These are phyloP conservation scores for Mytilinidion resinicola DNA, from an alignment of 495 filamentous ascomycete genomes.

Conservation along the genomic window DNA sequence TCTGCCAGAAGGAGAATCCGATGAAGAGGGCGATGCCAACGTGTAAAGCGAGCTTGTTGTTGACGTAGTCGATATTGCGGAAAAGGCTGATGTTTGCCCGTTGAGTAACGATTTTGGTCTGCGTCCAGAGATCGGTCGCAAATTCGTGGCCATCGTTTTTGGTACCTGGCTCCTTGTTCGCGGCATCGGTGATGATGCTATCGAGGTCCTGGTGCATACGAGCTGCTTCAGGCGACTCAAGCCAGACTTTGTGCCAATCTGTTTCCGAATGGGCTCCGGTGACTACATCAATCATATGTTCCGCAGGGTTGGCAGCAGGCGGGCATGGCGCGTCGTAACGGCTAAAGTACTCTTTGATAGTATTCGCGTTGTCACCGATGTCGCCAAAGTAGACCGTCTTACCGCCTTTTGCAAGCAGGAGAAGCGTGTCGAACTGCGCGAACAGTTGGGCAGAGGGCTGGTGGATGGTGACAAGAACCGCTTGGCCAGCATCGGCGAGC, in stretches of 20 bases:
- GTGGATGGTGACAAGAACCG: slow-evolving; percentile 23
- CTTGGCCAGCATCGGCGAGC: slow-evolving; percentile 23
- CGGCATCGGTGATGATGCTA: slow-evolving; percentile 5
- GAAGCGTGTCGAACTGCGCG: slow-evolving; percentile 45
- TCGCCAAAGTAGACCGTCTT: slow-evolving; percentile 52
- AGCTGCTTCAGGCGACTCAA: slow-evolving; percentile 29
- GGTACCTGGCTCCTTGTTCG: not conserved
- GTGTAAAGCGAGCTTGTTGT: slow-evolving; percentile 42
- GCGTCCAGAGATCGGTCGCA: slow-evolving; percentile 36
- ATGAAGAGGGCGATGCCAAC: slow-evolving; percentile 46
- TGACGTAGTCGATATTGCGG: slow-evolving; percentile 40
- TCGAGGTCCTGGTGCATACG: slow-evolving; percentile 12
- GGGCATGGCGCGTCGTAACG: slow-evolving; percentile 47
- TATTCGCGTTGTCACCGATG: slow-evolving; percentile 18
- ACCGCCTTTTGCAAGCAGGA: slow-evolving; percentile 48
- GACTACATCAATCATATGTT: slow-evolving; percentile 51
- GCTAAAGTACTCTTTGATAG: slow-evolving; percentile 41
- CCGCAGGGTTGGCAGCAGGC: slow-evolving; percentile 50
- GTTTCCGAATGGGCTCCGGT: slow-evolving; percentile 34
- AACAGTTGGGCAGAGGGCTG: slow-evolving; percentile 38
- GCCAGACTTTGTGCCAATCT: slow-evolving; percentile 49
- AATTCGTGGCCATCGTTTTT: slow-evolving; percentile 38
- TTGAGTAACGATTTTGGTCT: slow-evolving; percentile 34
- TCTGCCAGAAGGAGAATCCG: slow-evolving; percentile 45
- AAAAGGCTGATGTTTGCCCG: slow-evolving; percentile 29